Percentiles rank a stretch among this genome's conserved stretches.
Conservation (phyloP, 495 filamentous ascomycete species). For the Hyaloscypha bicolor region DNA sequence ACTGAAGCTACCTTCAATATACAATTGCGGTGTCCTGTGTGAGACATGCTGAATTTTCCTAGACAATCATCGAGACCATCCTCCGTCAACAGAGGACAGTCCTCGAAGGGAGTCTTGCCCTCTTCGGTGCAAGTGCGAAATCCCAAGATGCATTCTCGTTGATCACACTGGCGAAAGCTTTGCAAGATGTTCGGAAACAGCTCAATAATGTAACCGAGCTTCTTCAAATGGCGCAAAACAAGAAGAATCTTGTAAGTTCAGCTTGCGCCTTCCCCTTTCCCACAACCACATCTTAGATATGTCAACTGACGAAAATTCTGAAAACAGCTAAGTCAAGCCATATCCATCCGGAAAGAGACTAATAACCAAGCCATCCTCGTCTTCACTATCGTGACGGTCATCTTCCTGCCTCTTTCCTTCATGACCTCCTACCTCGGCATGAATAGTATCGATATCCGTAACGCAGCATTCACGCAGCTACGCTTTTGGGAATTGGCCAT, state of each 20-base stretch:
- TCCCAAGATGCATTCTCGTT: neutral
- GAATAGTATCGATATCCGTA: constrained; percentile 44
- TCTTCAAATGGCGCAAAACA: neutral
- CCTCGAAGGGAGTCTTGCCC: neutral
- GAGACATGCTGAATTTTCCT: neutral
- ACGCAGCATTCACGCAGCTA: constrained; percentile 38
- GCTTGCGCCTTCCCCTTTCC: too few species aligned
- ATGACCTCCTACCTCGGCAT: constrained; percentile 32
- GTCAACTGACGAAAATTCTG: neutral
- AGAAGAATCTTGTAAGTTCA: neutral
- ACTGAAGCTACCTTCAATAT: neutral
- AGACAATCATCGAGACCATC: neutral
- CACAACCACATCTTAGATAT: too few species aligned
- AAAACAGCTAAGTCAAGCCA: neutral
- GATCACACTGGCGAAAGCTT: neutral
- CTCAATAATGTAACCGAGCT: neutral
- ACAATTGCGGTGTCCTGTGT: neutral
- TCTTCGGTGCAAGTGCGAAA: neutral
- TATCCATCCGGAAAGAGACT: neutral
- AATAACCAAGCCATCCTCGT: constrained; percentile 34
- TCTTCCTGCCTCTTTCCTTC: constrained; percentile 25
- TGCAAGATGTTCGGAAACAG: neutral
- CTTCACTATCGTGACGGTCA: constrained; percentile 36
- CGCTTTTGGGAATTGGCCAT: constrained; percentile 42
- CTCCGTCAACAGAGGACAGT: neutral